These are phyloP conservation scores for Phytophthora crassamura DNA, from an alignment of 352 stramenopile species.

Conservation along the genomic window DNA sequence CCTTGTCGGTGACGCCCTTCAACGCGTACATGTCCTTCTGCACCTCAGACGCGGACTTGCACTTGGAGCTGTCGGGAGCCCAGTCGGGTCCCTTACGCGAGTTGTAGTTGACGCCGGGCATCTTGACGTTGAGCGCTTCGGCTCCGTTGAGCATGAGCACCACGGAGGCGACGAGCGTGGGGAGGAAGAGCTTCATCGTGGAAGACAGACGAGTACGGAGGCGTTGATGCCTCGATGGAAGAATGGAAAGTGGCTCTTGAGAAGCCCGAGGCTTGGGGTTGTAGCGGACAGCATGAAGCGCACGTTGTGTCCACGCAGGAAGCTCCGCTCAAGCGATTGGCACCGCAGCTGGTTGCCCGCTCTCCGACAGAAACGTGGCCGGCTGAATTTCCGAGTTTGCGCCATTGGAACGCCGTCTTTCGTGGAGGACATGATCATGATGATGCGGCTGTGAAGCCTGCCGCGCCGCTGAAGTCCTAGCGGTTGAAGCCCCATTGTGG, in stretches of 20 bases:
- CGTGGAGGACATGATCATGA: too few species aligned
- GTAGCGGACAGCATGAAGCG: neutral
- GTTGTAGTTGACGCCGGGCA: constrained; percentile 85
- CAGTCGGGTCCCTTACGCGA: constrained; percentile 65
- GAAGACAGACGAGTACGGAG: neutral
- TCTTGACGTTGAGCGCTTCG: constrained; percentile 55
- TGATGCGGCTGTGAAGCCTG: too few species aligned
- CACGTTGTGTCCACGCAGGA: constrained; percentile 5
- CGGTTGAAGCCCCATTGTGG: too few species aligned
- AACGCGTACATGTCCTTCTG: constrained; percentile 62
- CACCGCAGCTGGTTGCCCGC: constrained; percentile 3
- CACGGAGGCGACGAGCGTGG: constrained; percentile 22
- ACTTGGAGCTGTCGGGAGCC: constrained; percentile 40
- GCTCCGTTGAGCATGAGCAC: constrained; percentile 20
- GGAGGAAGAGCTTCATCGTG: constrained; percentile 44
- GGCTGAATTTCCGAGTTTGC: constrained; percentile 3
- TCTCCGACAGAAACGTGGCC: constrained; percentile 6
- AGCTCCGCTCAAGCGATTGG: constrained; percentile 12
- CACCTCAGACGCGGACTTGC: constrained; percentile 57
- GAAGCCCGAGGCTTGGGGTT: too few species aligned
- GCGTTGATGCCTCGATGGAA: constrained; percentile 4
- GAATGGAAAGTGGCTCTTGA: constrained; percentile 14
- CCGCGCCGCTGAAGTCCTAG: too few species aligned
- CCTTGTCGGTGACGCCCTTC: constrained; percentile 50
- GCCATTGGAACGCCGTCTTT: constrained; percentile 3